phyloP scores from a whole-genome alignment of 1,284 basidiomycete species.

The Sporisorium iseilematis-ciliati region DNA sequence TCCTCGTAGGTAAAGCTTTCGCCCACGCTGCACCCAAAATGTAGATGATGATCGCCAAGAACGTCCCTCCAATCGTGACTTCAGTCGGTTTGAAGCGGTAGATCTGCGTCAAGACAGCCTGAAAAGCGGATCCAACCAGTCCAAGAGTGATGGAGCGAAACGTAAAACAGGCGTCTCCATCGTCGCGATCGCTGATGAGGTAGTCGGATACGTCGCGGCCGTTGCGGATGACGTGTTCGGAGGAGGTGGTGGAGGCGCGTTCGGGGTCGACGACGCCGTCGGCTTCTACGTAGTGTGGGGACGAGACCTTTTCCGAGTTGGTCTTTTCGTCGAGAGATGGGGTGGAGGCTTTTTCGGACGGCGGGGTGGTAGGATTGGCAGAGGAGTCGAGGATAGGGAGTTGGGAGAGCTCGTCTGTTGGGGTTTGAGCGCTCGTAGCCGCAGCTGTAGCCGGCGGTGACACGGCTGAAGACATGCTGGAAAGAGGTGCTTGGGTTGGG shows the following conservation, averaged over 20 bases:
- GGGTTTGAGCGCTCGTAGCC: background rate
- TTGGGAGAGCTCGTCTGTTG: slow-evolving; percentile 13
- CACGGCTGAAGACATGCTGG: slow-evolving; percentile 11
- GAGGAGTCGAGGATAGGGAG: slow-evolving; percentile 14
- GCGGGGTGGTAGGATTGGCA: background rate
- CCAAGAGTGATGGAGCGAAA: slow-evolving; percentile 76
- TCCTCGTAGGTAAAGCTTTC: slow-evolving; percentile 58
- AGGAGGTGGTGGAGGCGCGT: background rate
- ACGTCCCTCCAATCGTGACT: slow-evolving; percentile 74
- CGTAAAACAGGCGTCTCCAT: slow-evolving; percentile 75
- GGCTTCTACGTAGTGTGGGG: background rate
- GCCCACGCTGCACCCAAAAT: slow-evolving; percentile 75
- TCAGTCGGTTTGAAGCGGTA: slow-evolving; percentile 76
- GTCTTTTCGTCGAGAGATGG: background rate
- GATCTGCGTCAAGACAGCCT: slow-evolving; percentile 72
- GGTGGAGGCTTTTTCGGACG: slow-evolving; percentile 8
- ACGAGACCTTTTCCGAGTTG: background rate
- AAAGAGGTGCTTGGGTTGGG: no score
- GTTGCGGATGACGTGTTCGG: slow-evolving; percentile 21
- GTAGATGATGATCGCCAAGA: slow-evolving; percentile 76
- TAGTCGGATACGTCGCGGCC: slow-evolving; percentile 75
- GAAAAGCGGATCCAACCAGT: slow-evolving; percentile 75
- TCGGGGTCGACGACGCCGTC: background rate
- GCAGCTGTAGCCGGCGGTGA: background rate
- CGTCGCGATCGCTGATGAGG: slow-evolving; percentile 76